These are phyloP conservation scores for Candida pseudocylindracea DNA, from an alignment of 1,139 yeast species.

Conservation along the genomic window DNA sequence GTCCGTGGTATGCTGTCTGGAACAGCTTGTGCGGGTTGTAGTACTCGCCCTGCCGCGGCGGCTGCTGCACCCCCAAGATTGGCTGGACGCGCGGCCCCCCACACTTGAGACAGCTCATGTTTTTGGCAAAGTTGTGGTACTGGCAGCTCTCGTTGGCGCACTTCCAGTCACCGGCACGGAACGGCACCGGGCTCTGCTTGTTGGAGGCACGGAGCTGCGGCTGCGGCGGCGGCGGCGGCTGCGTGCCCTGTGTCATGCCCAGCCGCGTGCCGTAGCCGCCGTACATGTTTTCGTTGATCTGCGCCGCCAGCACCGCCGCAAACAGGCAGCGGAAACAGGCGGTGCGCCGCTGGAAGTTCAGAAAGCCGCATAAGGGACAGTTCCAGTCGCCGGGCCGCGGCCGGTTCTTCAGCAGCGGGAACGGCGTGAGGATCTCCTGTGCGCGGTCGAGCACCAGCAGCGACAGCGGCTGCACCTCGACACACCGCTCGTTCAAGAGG, in stretches of 20 bases:
- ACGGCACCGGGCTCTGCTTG: slow-evolving; percentile 29
- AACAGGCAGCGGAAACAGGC: slow-evolving; percentile 88
- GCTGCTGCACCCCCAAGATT: too few species aligned
- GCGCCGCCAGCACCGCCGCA: slow-evolving; percentile 57
- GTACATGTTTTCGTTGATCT: slow-evolving; percentile 32
- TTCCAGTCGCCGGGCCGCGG: slow-evolving; percentile 98
- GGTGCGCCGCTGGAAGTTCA: slow-evolving; percentile 84
- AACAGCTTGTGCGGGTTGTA: too few species aligned
- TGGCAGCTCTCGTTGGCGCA: slow-evolving; percentile 59
- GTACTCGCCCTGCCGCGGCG: too few species aligned
- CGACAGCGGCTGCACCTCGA: slow-evolving; percentile 80
- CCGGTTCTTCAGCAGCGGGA: slow-evolving; percentile 74
- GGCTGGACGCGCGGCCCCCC: slow-evolving; percentile 36
- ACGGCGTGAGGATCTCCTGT: slow-evolving; percentile 56
- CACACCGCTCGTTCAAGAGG: slow-evolving; percentile 44
- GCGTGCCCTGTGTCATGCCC: slow-evolving; percentile 2
- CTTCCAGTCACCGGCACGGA: slow-evolving; percentile 96
- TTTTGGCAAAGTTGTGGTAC: slow-evolving; percentile 88
- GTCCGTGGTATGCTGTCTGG: too few species aligned
- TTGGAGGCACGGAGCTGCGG: slow-evolving; percentile 11
- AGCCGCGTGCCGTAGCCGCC: slow-evolving; percentile 4
- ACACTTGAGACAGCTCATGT: slow-evolving; percentile 68
- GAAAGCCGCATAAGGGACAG: slow-evolving; percentile 89
- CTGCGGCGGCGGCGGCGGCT: slow-evolving; percentile 3
- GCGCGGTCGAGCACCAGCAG: slow-evolving; percentile 60